These are phyloP conservation scores for Solanum habrochaites DNA, from an alignment of 257 asterid genomes.

Conservation along the genomic window DNA sequence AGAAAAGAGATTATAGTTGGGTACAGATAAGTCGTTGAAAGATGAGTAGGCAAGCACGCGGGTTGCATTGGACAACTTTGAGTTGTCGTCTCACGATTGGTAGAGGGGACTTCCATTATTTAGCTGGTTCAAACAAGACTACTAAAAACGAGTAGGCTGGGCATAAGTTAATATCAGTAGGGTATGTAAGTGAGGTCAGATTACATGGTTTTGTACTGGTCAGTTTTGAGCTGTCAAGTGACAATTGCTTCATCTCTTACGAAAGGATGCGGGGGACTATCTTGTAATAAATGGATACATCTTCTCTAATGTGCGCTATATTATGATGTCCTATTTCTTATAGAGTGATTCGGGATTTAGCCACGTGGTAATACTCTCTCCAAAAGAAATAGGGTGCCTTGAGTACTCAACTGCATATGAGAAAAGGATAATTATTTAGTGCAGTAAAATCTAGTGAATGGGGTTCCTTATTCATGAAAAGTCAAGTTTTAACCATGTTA, in stretches of 20 bases:
- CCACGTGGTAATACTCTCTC: not conserved
- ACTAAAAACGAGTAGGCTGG: not conserved
- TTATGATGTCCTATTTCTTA: not conserved
- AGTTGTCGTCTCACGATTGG: not conserved
- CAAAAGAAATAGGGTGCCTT: not conserved
- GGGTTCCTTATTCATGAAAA: too few species aligned
- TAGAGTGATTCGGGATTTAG: not conserved
- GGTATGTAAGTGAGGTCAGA: too few species aligned
- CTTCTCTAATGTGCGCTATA: not conserved
- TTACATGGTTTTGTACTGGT: too few species aligned
- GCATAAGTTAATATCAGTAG: not conserved
- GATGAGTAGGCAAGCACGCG: not conserved
- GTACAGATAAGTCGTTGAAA: not conserved
- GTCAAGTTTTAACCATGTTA: too few species aligned
- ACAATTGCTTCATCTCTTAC: too few species aligned
- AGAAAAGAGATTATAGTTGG: not conserved
- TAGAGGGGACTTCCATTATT: not conserved
- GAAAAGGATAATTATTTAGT: not conserved
- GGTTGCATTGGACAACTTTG: not conserved
- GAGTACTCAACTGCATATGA: not conserved
- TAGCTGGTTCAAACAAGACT: not conserved
- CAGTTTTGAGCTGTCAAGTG: too few species aligned
- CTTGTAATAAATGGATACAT: not conserved
- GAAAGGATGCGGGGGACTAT: too few species aligned
- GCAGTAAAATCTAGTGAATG: not conserved